Evolutionary conservation across 306 rosid species (phyloP).

Genomic region (Medicago arabica): DNA sequence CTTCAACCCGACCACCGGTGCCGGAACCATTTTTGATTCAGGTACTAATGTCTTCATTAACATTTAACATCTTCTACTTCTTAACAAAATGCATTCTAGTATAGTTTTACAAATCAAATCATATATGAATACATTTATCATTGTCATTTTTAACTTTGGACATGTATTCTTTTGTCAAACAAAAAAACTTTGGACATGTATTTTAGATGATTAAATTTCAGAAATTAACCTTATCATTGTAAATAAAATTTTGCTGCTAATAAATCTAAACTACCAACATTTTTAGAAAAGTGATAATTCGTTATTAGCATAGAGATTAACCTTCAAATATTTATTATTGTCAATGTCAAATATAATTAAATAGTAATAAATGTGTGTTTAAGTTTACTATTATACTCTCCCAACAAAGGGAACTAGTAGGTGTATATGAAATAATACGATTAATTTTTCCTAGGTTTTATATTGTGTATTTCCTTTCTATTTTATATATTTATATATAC

Average conservation of each 20-base stretch:
- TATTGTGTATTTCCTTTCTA: background rate
- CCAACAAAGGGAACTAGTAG: background rate
- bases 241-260: background rate
- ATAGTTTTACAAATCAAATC: background rate
- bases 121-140: background rate
- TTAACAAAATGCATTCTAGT: background rate
- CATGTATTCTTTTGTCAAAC: too few species aligned
- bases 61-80: background rate
- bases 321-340: background rate
- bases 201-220: background rate
- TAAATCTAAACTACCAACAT: background rate
- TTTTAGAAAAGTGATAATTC: background rate
- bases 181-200: background rate
- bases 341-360: background rate
- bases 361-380: background rate
- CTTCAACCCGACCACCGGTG: conserved; percentile 78
- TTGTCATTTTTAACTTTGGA: background rate
- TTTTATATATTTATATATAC: background rate
- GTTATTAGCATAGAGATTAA: too few species aligned
- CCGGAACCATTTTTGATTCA: conserved; percentile 88
- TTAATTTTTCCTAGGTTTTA: background rate
- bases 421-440: conserved; percentile 1
- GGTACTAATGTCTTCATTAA: conserved; percentile 49
- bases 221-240: too few species aligned
- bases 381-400: background rate